These are phyloP conservation scores for Scheffersomyces illinoinensis DNA, from an alignment of 1,139 yeast genomes.

Conservation along the genomic window DNA sequence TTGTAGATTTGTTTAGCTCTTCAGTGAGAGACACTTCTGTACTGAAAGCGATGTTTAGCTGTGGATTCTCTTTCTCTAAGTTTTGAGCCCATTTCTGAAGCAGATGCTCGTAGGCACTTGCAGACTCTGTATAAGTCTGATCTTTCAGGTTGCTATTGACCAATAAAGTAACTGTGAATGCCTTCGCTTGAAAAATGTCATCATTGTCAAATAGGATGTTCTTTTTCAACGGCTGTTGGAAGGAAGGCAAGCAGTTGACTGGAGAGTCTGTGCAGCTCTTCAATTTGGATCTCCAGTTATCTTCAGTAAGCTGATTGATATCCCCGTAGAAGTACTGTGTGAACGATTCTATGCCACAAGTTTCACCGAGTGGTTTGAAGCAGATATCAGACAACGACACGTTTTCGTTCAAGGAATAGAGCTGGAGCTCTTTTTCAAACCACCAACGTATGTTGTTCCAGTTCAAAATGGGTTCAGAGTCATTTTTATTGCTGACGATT, in stretches of 20 bases:
- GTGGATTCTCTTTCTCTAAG: conserved; percentile 44
- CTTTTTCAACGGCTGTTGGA: conserved; percentile 85
- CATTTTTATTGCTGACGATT: conserved; percentile 69
- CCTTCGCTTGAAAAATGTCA: conserved; percentile 59
- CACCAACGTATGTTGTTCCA: conserved; percentile 84
- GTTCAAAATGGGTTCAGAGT: conserved; percentile 52
- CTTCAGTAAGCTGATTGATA: conserved; percentile 47
- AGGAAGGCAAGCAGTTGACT: conserved; percentile 84
- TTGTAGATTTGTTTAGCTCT: conserved; percentile 79
- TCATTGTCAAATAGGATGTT: conserved; percentile 59
- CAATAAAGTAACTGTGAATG: conserved; percentile 75
- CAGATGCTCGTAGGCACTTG: conserved; percentile 63
- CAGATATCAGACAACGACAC: conserved; percentile 67
- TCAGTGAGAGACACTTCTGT: conserved; percentile 83
- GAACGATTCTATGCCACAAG: conserved; percentile 87
- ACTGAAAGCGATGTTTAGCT: conserved; percentile 68
- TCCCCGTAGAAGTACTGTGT: conserved; percentile 85
- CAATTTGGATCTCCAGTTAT: conserved; percentile 56
- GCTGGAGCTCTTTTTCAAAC: conserved; percentile 70
- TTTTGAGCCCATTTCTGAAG: conserved; percentile 57
- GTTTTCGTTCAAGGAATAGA: conserved; percentile 29
- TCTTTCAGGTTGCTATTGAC: conserved; percentile 48
- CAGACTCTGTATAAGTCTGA: conserved; percentile 38
- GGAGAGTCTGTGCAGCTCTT: conserved; percentile 72
- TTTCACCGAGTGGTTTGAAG: conserved; percentile 73